Evolutionary conservation across 768 basidiomycete genomes (phyloP), one percentile per base, ranked within the genome.

Genomic region (Boletus subparvulus): DNA sequence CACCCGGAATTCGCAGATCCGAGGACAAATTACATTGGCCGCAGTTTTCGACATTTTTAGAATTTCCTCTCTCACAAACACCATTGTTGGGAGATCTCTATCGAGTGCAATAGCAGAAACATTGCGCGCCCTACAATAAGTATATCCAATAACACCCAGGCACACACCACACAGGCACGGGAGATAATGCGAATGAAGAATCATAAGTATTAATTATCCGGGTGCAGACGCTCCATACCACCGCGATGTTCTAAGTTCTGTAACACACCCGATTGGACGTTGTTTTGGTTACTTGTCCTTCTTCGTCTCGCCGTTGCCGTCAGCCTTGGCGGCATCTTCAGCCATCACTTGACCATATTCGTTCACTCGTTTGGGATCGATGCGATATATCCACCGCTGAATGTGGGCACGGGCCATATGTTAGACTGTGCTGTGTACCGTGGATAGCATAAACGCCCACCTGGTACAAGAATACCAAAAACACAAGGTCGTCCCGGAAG

Each of bases 371-470:
- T 90, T 91, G 64, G 87, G 90, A 75, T 99, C 97, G 68, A 98
- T 81, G 41, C 92, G 87, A 79, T 99, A 99, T 73, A 98, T 98
- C 90, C 91, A 99, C 54, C 94, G 88, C 90, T 95, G 72, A 13
- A 19, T 32, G 40, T 28, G 28, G 36, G 17, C 55, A 50, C 72
- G 63, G 63, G 50, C 56, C 49, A 26, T 40, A 26, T 46, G 47
- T 71, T 39, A 66, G 47, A 32, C 44, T 37, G 26, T 40, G 48
- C 47, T 48, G 26, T 13, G 37, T 19, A 16, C 44, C 46, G 6
- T 50, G 55, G 39, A 55, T 63, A 57, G 40, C 4, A 54, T 40
- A 52, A 46, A 26, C 36, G 61, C 87, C 63, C 72, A 87, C 90
- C 84, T 96, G 94, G 76, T 96, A 96, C 65, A 95, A 71, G 74